Evolutionary conservation across 1,284 basidiomycete genomes (phyloP), one percentile per base, ranked within the genome.

Genomic region (Cerrena zonata): DNA sequence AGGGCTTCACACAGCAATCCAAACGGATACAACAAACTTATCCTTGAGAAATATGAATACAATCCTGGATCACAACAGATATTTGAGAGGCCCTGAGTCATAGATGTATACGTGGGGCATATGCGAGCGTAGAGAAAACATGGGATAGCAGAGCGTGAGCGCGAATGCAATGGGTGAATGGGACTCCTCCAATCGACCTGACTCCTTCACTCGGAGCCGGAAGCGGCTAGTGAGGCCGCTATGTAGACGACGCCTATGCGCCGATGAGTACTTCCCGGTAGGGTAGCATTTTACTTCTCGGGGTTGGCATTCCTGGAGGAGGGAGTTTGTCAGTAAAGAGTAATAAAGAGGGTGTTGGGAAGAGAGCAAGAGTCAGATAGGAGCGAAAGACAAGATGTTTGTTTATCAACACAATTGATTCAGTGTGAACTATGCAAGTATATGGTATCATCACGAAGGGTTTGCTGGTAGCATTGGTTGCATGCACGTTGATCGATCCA

Each of bases 391-490:
- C 89, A 69, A 82, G 86, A 87, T 89, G 84, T 70, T 75, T 78
- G 71, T 74, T 77, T 82, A 68, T 87, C 84, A 83, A 86, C 87
- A 90, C 70, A 70, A 70, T 69, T 61, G 67, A 71, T 85, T 91
- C 88, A 84, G 88, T 84, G 86, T 91, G 89, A 91, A 91, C 89
- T 91, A 91, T 91, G 90, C 88, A 70, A 61, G 75, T 69, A 74
- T 77, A 70, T 67, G 69, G 63, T 77, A 77, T 91, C 88, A 91
- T 91, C 83, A 63, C 65, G 39, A 38, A 53, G 55, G 45, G n/a
- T n/a, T 44, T 48, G 40, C 40, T 37, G 51, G 45, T 47, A 12
- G 48, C 51, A 38, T 41, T 48, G 53, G 47, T 27, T 36, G 45
- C 47, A n/a, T n/a, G n/a, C n/a, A n/a, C n/a, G n/a, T n/a, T n/a